Conservation (phyloP, 2,329 filamentous ascomycete genomes). For the Sporothrix sp. region DNA sequence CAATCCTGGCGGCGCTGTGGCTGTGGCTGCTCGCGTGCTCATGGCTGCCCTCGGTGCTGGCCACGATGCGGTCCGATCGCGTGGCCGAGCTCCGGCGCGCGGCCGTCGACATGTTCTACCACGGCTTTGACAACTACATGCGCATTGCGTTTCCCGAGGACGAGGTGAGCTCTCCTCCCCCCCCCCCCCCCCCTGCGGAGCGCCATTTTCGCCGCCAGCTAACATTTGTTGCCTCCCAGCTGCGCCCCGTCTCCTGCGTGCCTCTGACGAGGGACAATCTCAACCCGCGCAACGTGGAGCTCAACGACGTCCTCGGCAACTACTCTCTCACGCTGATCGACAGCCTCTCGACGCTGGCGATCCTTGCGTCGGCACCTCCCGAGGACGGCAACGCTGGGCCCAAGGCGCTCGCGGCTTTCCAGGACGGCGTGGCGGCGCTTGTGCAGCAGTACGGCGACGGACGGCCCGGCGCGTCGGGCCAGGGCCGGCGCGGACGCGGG, state of each 20-base stretch:
- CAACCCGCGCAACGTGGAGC: slow-evolving; percentile 69
- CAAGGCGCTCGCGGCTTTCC: slow-evolving; percentile 64
- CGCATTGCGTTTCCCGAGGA: slow-evolving; percentile 89
- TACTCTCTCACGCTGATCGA: slow-evolving; percentile 95
- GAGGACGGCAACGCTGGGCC: slow-evolving; percentile 42
- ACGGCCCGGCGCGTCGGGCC: slow-evolving; percentile 53
- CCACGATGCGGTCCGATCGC: slow-evolving; percentile 52
- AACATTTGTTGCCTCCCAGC: slow-evolving; percentile 32
- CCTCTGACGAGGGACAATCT: slow-evolving; percentile 75
- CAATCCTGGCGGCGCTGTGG: slow-evolving; percentile 18
- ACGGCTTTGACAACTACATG: slow-evolving; percentile 96
- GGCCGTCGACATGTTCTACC: slow-evolving; percentile 80
- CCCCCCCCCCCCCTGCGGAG: too few species aligned
- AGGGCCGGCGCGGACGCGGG: slow-evolving; percentile 63
- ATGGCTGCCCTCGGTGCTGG: slow-evolving; percentile 31
- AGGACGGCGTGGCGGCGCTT: slow-evolving; percentile 65
- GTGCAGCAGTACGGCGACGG: slow-evolving; percentile 84
- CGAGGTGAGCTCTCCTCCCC: slow-evolving; percentile 45
- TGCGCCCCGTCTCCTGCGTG: slow-evolving; percentile 75
- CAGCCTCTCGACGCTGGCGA: slow-evolving; percentile 86
- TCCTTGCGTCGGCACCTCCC: slow-evolving; percentile 67
- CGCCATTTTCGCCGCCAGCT: too few species aligned
- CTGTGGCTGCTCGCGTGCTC: slow-evolving; percentile 23
- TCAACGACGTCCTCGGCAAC: slow-evolving; percentile 94
- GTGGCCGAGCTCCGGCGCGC: slow-evolving; percentile 48